These are phyloP conservation scores for Terana coerulea DNA, from an alignment of 768 basidiomycete genomes.

Conservation along the genomic window DNA sequence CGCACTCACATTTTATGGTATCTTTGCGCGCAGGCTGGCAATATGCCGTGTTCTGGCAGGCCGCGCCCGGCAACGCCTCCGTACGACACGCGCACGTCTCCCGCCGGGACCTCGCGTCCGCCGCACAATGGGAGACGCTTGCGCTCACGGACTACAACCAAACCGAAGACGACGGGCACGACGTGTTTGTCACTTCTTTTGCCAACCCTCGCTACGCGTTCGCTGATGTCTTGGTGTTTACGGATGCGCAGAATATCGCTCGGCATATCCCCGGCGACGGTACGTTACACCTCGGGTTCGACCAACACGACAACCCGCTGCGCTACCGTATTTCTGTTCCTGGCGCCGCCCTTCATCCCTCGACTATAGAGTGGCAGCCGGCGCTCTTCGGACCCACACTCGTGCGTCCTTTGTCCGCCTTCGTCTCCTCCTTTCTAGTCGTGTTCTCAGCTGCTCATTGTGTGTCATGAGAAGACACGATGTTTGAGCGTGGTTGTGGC, in stretches of 20 bases:
- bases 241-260: slow-evolving; percentile 27
- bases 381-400: slow-evolving; percentile 26
- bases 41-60: slow-evolving; percentile 31
- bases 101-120: slow-evolving; percentile 19
- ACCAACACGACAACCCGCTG: slow-evolving; percentile 35
- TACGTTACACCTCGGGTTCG: slow-evolving; percentile 32
- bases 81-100: slow-evolving; percentile 27
- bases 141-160: slow-evolving; percentile 33
- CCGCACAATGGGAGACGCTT: slow-evolving; percentile 26
- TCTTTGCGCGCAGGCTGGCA: slow-evolving; percentile 27
- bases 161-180: slow-evolving; percentile 31
- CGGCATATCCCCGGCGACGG: slow-evolving; percentile 35
- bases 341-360: slow-evolving; percentile 29
- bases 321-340: slow-evolving; percentile 29
- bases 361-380: slow-evolving; percentile 20
- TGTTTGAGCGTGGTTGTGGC: too few species aligned
- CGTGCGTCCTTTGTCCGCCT: slow-evolving; percentile 11
- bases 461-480: too few species aligned
- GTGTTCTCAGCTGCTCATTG: too few species aligned
- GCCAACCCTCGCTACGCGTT: background rate
- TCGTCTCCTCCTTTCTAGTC: background rate
- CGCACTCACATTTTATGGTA: too few species aligned
- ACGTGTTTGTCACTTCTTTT: background rate
- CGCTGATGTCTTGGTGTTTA: background rate
- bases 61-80: slow-evolving; percentile 24